Conservation (phyloP, 1,139 yeast genomes). For the Hyphopichia wangnamkhiaoensis region DNA sequence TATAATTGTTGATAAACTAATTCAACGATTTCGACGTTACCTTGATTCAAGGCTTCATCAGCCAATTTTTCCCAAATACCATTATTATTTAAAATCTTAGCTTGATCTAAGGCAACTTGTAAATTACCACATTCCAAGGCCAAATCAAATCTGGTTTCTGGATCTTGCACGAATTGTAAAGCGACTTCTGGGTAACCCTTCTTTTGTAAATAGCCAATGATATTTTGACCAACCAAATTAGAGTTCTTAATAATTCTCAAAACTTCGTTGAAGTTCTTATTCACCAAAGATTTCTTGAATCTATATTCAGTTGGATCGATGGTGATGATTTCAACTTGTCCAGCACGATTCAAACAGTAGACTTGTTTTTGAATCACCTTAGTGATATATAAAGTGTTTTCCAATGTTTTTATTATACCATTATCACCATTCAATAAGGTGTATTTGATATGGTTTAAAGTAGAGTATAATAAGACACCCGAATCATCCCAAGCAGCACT, state of each 20-base stretch:
- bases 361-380: constrained; percentile 71
- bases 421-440: constrained; percentile 90
- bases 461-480: constrained; percentile 87
- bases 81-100: constrained; percentile 68
- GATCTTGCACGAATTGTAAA: constrained; percentile 92
- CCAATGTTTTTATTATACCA: constrained; percentile 91
- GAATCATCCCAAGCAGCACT: constrained; percentile 98
- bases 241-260: constrained; percentile 85
- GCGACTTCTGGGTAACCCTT: constrained; percentile 96
- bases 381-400: constrained; percentile 83
- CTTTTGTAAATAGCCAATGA: constrained; percentile 91
- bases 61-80: constrained; percentile 82
- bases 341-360: constrained; percentile 81
- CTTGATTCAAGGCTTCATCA: constrained; percentile 85
- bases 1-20: constrained; percentile 86
- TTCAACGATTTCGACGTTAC: constrained; percentile 84
- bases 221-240: constrained; percentile 94
- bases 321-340: constrained; percentile 72
- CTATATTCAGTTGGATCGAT: constrained; percentile 98
- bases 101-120: constrained; percentile 85
- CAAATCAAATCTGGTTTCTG: constrained; percentile 92
- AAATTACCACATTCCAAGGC: constrained; percentile 94
- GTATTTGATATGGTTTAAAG: constrained; percentile 94
- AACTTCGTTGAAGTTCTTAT: constrained; percentile 89
- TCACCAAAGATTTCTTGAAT: constrained; percentile 89